Base-by-base conservation (phyloP, 345 rosid genomes). In the Brassica juncea region DNA sequence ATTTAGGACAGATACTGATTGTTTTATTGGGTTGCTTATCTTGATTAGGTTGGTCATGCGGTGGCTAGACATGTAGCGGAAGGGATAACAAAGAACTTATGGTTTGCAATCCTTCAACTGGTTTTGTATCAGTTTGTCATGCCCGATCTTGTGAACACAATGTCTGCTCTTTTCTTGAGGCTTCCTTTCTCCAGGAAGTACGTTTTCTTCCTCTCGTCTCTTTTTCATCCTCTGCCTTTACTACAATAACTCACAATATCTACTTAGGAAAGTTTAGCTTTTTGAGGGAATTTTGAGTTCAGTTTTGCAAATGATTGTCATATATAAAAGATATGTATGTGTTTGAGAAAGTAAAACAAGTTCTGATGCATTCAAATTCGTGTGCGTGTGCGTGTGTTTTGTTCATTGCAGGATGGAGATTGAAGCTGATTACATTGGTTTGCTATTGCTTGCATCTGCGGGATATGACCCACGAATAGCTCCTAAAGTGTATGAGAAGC, bases 161-260 rank as follows among this genome's bases (percentile, higher is more conserved):
- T 90, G 92, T 91, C 97, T 0, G 67, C 85, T 3, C 92, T 95
- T 37, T 84, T 95, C 80, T 77, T 95, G 84, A 87, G 84, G 88
- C 98, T 91, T 72, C 97, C 97, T 59, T 95, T 95, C 86, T 91
- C 97, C 9, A 86, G 99, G 69, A 91, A 86, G 99, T 95, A 85
- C 3, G 75, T 72, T 59, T 71, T 60, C 34, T 64, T 35, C 57
- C 31, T 6, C 31, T 47, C 34, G 23, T 44, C n/a, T 44, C 52
- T 44, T 44, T 44, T 49, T 5, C 55, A 14, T 49, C 23, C 8
- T 54, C 3, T 54, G 2, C 15, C 30, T 19, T 14, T 68, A 19
- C 54, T 47, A 37, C 37, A n/a, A 59, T 69, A 67, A 37, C 28
- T 75, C 8, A 21, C 28, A 37, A 67, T 44, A 0, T 58, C 44